Evolutionary conservation across 148 eudicot species (phyloP).

Genomic region (Amaranthus cruentus): DNA sequence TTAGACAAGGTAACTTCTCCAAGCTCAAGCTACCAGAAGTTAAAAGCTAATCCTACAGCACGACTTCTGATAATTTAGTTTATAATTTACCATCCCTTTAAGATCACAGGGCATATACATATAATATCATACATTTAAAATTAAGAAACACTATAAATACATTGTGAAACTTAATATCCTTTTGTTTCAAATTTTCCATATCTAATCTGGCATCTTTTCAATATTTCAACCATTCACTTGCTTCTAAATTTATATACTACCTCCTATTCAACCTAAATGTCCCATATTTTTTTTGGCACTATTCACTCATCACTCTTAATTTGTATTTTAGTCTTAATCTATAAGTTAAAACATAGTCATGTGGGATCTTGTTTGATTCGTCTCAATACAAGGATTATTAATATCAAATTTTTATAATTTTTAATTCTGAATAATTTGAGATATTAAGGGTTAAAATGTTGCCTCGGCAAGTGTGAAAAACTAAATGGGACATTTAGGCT

Average conservation of each 20-base stretch:
- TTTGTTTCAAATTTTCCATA: not conserved
- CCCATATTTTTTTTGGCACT: too few species aligned
- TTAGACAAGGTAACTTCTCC: not conserved
- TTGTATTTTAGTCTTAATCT: too few species aligned
- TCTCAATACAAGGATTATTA: too few species aligned
- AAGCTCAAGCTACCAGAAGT: not conserved
- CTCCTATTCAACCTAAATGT: too few species aligned
- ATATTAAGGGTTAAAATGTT: too few species aligned
- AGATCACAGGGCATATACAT: not conserved
- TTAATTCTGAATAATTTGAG: too few species aligned
- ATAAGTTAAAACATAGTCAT: too few species aligned
- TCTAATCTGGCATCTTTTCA: not conserved
- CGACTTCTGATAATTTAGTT: not conserved
- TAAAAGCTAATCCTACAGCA: not conserved
- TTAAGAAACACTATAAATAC: not conserved
- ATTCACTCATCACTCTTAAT: too few species aligned
- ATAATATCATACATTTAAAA: not conserved
- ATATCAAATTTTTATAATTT: too few species aligned
- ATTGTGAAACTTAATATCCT: not conserved
- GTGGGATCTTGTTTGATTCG: too few species aligned
- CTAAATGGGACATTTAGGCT: too few species aligned
- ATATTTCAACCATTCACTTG: not conserved
- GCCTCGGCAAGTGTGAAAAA: too few species aligned
- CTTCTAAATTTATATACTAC: not conserved
- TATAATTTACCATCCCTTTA: not conserved